These are phyloP conservation scores for Antitrichia curtipendula DNA, from an alignment of 225 moss, liverwort and hornwort species.

Conservation along the genomic window DNA sequence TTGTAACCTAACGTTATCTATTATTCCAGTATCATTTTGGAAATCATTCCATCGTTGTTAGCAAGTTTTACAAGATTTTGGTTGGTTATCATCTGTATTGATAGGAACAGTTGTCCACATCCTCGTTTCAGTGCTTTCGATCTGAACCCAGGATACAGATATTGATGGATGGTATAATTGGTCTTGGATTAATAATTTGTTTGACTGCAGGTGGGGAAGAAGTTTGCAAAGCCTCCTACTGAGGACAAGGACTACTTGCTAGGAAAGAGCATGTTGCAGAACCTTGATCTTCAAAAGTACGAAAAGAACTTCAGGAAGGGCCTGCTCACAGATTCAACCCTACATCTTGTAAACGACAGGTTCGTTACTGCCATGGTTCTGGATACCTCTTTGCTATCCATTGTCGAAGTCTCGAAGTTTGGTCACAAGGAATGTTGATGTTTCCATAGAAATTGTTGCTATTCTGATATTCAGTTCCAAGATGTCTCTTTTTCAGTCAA, in stretches of 20 bases:
- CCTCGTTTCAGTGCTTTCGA: not conserved
- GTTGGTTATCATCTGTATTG: not conserved
- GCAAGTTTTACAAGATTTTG: not conserved
- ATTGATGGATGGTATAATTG: not conserved
- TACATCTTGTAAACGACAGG: slow-evolving; percentile 76
- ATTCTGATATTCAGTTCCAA: not conserved
- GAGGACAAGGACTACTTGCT: slow-evolving; percentile 56
- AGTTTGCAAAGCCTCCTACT: slow-evolving; percentile 44
- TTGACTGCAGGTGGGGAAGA: slow-evolving; percentile 52
- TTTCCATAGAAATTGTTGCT: not conserved
- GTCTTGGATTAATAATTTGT: not conserved
- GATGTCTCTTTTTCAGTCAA: not conserved
- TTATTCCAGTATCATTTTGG: not conserved
- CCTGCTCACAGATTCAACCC: slow-evolving; percentile 67
- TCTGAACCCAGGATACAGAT: not conserved
- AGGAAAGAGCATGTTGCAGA: slow-evolving; percentile 54
- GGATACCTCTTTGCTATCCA: not conserved
- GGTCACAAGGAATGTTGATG: not conserved
- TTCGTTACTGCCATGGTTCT: not conserved
- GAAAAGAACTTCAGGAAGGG: slow-evolving; percentile 88
- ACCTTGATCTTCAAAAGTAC: slow-evolving; percentile 60
- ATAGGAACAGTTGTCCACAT: not conserved
- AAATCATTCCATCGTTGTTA: not conserved
- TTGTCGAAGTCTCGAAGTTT: not conserved
- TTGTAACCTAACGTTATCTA: not conserved